phyloP scores from a whole-genome alignment of 2,329 filamentous ascomycete genomes.

The Fusarium lateritium region DNA sequence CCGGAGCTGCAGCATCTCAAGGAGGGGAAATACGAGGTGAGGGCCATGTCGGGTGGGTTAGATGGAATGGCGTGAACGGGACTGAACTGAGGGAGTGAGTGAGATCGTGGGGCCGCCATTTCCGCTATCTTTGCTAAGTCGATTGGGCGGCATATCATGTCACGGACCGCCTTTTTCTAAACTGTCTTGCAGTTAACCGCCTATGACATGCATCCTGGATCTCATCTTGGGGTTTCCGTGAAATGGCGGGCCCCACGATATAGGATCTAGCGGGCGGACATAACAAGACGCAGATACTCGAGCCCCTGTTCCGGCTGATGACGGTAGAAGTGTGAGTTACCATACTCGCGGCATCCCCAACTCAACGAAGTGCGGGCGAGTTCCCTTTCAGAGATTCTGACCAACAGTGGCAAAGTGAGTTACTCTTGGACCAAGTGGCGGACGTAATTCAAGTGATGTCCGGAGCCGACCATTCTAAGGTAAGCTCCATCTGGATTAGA shows the following conservation, averaged over 20 bases:
- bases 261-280: conserved; percentile 8
- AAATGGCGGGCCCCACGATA: conserved; percentile 8
- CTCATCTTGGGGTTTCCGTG: background rate
- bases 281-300: conserved; percentile 8
- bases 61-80: conserved; percentile 20
- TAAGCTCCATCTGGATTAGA: background rate
- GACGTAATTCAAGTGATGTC: background rate
- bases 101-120: conserved; percentile 19
- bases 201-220: conserved; percentile 4
- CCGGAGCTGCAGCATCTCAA: conserved; percentile 18
- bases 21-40: conserved; percentile 12
- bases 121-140: background rate
- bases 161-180: conserved; percentile 17
- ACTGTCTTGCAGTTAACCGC: conserved; percentile 6
- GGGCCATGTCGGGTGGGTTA: conserved; percentile 6
- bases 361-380: conserved; percentile 6
- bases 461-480: background rate
- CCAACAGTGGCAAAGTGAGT: background rate
- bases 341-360: conserved; percentile 3
- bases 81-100: conserved; percentile 4
- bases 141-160: conserved; percentile 3
- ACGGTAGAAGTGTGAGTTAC: background rate
- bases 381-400: background rate
- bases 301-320: conserved; percentile 9
- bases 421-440: background rate